A percentile compares a stretch with the other conserved stretches of the same genome.
Evolutionary conservation across 2,329 filamentous ascomycete genomes (phyloP).

Genomic region (Metarhizium album): DNA sequence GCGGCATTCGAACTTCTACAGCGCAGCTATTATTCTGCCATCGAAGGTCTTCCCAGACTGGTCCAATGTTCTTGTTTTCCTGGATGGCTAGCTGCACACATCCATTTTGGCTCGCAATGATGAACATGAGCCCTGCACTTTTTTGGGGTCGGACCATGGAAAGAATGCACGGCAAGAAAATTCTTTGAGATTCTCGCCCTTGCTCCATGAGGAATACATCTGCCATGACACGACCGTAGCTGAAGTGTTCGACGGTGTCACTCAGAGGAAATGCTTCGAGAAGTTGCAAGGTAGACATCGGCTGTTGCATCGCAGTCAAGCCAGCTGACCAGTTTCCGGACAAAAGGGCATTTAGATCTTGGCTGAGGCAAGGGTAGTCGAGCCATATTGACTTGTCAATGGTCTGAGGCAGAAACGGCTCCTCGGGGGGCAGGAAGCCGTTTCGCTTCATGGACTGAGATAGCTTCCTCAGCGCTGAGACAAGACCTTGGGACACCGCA

Average conservation of each 20-base stretch:
- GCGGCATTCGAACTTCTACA: constrained; percentile 60
- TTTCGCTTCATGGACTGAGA: constrained; percentile 78
- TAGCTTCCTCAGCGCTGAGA: constrained; percentile 60
- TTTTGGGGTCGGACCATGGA: constrained; percentile 62
- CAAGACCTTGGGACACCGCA: constrained; percentile 43
- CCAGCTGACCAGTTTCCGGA: constrained; percentile 47
- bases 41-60: constrained; percentile 70
- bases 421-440: constrained; percentile 61
- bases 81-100: constrained; percentile 66
- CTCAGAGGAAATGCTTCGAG: constrained; percentile 63
- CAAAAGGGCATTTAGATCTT: constrained; percentile 61
- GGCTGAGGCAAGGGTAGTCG: constrained; percentile 61
- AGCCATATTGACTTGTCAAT: constrained; percentile 78
- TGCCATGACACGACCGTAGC: constrained; percentile 67
- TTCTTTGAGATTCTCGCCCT: constrained; percentile 55
- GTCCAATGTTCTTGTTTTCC: constrained; percentile 53
- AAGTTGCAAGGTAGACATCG: constrained; percentile 38
- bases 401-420: constrained; percentile 60
- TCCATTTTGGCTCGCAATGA: constrained; percentile 71
- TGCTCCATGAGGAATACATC: constrained; percentile 65
- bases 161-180: constrained; percentile 62
- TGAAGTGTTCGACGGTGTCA: constrained; percentile 65
- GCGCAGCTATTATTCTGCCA: constrained; percentile 62
- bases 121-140: constrained; percentile 59
- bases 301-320: constrained; percentile 36